Conservation (phyloP, 805 yeast genomes). For the Scheffersomyces stipitis region DNA sequence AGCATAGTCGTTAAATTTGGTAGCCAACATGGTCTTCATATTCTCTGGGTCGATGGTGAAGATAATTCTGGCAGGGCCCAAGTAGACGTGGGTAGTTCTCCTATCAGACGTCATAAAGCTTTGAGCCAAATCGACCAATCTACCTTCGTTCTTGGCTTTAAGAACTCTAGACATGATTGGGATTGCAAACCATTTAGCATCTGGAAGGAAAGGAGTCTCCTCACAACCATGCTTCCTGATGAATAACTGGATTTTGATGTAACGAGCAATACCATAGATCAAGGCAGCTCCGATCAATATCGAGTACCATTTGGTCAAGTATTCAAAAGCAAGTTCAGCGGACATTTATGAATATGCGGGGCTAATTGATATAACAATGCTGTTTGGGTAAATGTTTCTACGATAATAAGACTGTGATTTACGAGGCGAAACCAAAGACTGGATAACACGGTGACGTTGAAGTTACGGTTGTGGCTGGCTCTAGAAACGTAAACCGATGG, state of each 20-base stretch:
- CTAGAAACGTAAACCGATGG: too few species aligned
- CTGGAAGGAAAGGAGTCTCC: conserved; percentile 3
- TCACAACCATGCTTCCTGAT: conserved; percentile 11
- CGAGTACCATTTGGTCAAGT: conserved; percentile 9
- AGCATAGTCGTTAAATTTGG: conserved; percentile 24
- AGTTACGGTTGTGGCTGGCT: too few species aligned
- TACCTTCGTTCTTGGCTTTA: conserved; percentile 21
- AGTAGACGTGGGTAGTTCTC: conserved; percentile 7
- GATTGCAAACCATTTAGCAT: conserved; percentile 6
- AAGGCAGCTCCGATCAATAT: conserved; percentile 8
- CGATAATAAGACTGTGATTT: too few species aligned
- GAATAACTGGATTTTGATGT: conserved; percentile 5
- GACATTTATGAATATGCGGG: too few species aligned
- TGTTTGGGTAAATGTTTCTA: too few species aligned
- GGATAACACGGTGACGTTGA: too few species aligned
- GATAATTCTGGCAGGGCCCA: conserved; percentile 17
- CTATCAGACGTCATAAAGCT: too few species aligned
- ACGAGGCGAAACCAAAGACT: too few species aligned
- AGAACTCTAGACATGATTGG: conserved; percentile 11
- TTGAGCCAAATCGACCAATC: conserved; percentile 20
- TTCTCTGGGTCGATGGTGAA: conserved; percentile 23
- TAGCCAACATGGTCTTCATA: conserved; percentile 27
- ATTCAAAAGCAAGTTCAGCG: neutral
- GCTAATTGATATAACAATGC: too few species aligned
- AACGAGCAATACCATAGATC: conserved; percentile 5